Conservation (phyloP, 169 alveolate species). For the Plasmodium gallinaceum region DNA sequence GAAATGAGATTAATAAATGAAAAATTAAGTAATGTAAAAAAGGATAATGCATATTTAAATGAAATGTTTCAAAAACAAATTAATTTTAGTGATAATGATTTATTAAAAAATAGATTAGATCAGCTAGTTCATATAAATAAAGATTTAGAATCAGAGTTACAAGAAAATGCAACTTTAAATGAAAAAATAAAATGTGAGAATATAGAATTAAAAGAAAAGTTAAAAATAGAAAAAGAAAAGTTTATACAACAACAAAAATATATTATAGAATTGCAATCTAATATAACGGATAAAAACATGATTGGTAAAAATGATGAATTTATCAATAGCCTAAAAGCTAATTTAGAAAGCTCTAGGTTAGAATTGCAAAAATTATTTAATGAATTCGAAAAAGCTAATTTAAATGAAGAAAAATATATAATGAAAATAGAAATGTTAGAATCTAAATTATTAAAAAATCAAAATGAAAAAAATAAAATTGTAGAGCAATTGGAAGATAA, state of each 20-base stretch:
- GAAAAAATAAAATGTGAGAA: constrained; percentile 45
- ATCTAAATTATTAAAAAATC: background rate
- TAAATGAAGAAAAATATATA: constrained; percentile 29
- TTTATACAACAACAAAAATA: constrained; percentile 33
- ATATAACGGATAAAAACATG: constrained; percentile 5
- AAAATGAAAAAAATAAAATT: constrained; percentile 13
- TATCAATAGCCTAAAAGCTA: constrained; percentile 1
- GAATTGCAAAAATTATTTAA: constrained; percentile 18
- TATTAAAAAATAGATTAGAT: constrained; percentile 37
- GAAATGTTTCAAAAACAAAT: constrained; percentile 26
- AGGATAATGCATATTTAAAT: constrained; percentile 37
- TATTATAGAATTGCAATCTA: constrained; percentile 25
- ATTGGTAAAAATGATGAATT: constrained; percentile 8
- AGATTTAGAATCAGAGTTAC: constrained; percentile 34
- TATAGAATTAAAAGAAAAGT: constrained; percentile 15
- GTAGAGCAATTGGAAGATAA: constrained; percentile 4
- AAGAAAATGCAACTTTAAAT: background rate
- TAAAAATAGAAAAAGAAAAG: constrained; percentile 38
- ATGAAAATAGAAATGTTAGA: constrained; percentile 17
- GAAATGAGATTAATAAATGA: constrained; percentile 32
- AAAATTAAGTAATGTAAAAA: constrained; percentile 17
- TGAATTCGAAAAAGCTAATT: constrained; percentile 12
- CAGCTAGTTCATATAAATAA: constrained; percentile 29
- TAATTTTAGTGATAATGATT: constrained; percentile 8
- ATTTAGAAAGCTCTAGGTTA: constrained; percentile 13